Percentiles rank a stretch among this genome's conserved stretches.
phyloP scores from a whole-genome alignment of 2,329 filamentous ascomycete species.

The Clarireedia hainanense region DNA sequence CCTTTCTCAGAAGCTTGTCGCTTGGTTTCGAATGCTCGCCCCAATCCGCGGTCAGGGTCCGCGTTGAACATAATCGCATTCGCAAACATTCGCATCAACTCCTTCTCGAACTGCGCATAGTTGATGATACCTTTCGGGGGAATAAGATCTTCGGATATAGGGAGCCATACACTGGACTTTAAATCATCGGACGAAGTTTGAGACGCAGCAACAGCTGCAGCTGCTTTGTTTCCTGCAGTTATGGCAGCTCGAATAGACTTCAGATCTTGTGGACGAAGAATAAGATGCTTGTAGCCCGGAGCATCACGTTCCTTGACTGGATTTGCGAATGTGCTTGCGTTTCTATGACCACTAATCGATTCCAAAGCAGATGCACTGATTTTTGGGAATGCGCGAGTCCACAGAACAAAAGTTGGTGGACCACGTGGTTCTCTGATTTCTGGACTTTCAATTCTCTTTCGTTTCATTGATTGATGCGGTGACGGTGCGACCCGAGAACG shows the following conservation, averaged over 20 bases:
- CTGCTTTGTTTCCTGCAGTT: constrained; percentile 61
- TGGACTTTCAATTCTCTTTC: constrained; percentile 41
- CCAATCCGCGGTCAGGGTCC: constrained; percentile 65
- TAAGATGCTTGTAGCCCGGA: constrained; percentile 66
- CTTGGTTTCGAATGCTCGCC: constrained; percentile 32
- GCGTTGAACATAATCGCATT: constrained; percentile 99
- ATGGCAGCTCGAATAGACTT: constrained; percentile 72
- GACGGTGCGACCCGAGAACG: constrained; percentile 18
- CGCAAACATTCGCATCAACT: constrained; percentile 92
- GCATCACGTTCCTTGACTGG: constrained; percentile 68
- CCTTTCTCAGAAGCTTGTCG: constrained; percentile 31
- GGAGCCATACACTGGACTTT: constrained; percentile 52
- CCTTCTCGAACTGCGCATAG: constrained; percentile 83
- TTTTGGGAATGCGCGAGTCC: constrained; percentile 67
- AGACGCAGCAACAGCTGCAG: constrained; percentile 54
- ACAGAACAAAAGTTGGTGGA: constrained; percentile 61
- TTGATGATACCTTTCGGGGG: constrained; percentile 90
- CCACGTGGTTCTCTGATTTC: constrained; percentile 32
- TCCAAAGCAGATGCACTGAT: constrained; percentile 67
- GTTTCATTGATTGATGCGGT: constrained; percentile 39
- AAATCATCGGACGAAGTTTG: constrained; percentile 42
- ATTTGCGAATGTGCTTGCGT: constrained; percentile 72
- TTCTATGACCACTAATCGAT: constrained; percentile 67
- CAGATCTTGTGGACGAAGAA: constrained; percentile 68
- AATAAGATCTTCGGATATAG: constrained; percentile 67